Evolutionary conservation across 1,284 basidiomycete species (phyloP), one percentile per base, ranked within the genome.

Genomic region (Rhodotorula sp.): DNA sequence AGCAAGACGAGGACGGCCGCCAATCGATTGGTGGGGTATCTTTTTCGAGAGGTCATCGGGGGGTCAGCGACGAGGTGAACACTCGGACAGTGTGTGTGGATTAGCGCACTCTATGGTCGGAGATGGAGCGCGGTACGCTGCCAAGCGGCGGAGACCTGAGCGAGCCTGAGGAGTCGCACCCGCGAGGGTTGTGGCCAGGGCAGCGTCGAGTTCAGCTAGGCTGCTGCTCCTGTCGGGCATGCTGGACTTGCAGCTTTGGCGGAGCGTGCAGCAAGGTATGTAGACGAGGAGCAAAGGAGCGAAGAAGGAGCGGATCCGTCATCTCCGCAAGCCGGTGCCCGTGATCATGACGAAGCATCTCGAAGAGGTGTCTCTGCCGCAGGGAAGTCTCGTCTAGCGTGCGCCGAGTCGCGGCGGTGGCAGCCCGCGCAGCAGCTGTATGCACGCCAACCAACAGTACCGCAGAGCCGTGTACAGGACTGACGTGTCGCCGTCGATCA

Each of bases 1-100:
- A 78, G 58, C 2, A 78, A 72, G 52, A 78, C 72, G 47, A 78
- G 72, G 18, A 78, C 78, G 26, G 70, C 75, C 5, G 76, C 76
- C 34, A 76, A 69, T 29, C 65, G 72, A 15, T 56, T 48, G 8
- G 48, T 59, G 2, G 73, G 73, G 31, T 39, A 70, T 3, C 72
- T 74, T 65, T 47, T n/a, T 23, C 26, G 5, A 26, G 6, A 10
- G 47, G 20, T 7, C 43, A 26, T 43, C 31, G 29, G 20, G 12
- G 2, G 5, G 18, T 23, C 23, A 23, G 15, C 26, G 20, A 47
- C 46, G 18, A 46, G 39, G 34, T 18, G 14, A 21, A 23, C 4
- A 23, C 43, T n/a, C 5, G 14, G 49, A 18, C 23, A 26, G 48
- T 18, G n/a, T n/a, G 20, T 10, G 23, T 49, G 39, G 39, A 12